Evolutionary conservation across 768 basidiomycete species (phyloP), one percentile per base, ranked within the genome.

Genomic region (Pulveroboletus sp.): DNA sequence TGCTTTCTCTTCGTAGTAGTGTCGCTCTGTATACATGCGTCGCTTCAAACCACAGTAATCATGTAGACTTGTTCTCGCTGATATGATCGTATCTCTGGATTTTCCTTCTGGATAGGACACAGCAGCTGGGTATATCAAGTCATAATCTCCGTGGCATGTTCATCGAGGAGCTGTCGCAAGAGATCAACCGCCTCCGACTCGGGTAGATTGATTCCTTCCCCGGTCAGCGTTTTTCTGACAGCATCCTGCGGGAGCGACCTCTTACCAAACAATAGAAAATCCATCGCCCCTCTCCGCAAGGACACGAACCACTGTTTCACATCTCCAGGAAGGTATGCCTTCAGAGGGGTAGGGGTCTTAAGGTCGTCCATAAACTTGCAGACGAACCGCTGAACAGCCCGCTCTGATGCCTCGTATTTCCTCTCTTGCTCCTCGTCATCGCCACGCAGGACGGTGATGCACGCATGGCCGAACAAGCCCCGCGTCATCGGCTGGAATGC

Each of bases 361-460:
- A 34, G 36, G 7, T n/a, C 6, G 0, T 17, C 43, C 31, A 58
- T 43, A 17, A 55, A 62, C 0, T n/a, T 40, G 10, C 44, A 6
- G 12, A 69, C 20, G 2, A 67, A 49, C 3, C 13, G 14, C 23
- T 37, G 49, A 8, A 66, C 12, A 29, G 9, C 40, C 39, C 34
- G 1, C 38, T 12, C 25, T 24, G 65, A 69, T 8, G 53, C 44
- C 1, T 39, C 3, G 17, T 61, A 63, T 42, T 54, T 60, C 27
- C 6, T 24, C 41, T 24, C 33, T 27, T 65, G 63, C 11, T 51
- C 58, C 1, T 32, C 36, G 41, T 54, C 51, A 14, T 62, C 58
- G 19, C 52, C 62, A 6, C 39, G 55, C 24, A 66, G 40, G 6
- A 66, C 63, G 12, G 64, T 67, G 33, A 67, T 55, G 41, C 69